Percentiles rank a stretch among this genome's conserved stretches.
These are phyloP conservation scores for Microsporum canis DNA, from an alignment of 2,329 filamentous ascomycete genomes.

Conservation along the genomic window DNA sequence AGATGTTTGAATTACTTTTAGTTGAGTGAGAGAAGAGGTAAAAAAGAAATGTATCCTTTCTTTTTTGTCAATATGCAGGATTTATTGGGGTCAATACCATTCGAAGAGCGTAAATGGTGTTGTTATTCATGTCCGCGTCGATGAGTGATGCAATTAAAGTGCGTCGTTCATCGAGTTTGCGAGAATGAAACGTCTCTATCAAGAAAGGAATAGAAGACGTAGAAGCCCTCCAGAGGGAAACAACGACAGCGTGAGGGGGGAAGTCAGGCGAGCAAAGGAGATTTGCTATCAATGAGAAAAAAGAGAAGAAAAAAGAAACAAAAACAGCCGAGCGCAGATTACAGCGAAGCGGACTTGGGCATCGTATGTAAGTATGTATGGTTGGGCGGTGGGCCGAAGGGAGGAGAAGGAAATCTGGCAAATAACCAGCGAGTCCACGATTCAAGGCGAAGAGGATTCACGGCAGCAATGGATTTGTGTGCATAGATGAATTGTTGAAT, in stretches of 20 bases:
- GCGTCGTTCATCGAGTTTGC: conserved; percentile 2
- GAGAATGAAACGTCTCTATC: conserved; percentile 3
- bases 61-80: conserved; percentile 3
- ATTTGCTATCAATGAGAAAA: not conserved
- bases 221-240: not conserved
- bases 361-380: not conserved
- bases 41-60: conserved; percentile 6
- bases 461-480: conserved; percentile 2
- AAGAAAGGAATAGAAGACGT: conserved; percentile 3
- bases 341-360: conserved; percentile 1
- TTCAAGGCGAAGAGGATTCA: conserved; percentile 1
- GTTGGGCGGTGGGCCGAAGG: not conserved
- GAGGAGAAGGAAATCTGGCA: conserved; percentile 8
- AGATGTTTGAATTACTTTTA: not conserved
- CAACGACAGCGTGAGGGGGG: not conserved
- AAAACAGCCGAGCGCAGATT: not conserved
- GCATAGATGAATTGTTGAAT: not conserved
- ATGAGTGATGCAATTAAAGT: conserved; percentile 4
- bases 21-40: not conserved
- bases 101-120: conserved; percentile 3
- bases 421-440: conserved; percentile 13
- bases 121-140: not conserved
- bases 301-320: not conserved
- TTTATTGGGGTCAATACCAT: conserved; percentile 4
- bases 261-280: conserved; percentile 1